These are phyloP conservation scores for Chlamydomonas sphaeroides DNA, from an alignment of 139 green algal genomes.

Conservation along the genomic window DNA sequence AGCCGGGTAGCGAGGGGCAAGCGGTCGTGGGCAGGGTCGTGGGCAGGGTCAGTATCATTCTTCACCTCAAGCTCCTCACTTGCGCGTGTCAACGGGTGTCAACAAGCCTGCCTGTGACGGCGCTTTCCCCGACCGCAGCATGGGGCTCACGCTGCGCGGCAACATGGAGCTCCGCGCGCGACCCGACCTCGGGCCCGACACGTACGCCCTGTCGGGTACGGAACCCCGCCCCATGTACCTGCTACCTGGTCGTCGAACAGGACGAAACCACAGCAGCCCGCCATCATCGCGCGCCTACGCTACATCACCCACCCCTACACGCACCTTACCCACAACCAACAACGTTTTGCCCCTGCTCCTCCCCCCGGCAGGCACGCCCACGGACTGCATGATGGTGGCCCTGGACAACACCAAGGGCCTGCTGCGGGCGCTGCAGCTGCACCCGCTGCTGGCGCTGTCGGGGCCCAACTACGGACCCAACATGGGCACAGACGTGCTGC, in stretches of 20 bases:
- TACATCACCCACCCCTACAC: too few relatives aligned
- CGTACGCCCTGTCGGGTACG: conserved; percentile 23
- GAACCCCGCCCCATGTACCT: too few relatives aligned
- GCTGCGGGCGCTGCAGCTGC: conserved; percentile 17
- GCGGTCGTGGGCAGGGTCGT: too few relatives aligned
- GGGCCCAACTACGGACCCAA: conserved; percentile 47
- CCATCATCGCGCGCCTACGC: neutral
- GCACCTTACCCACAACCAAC: too few relatives aligned
- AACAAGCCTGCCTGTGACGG: too few relatives aligned
- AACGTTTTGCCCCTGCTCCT: neutral
- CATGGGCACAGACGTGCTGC: conserved; percentile 39
- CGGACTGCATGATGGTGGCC: conserved; percentile 39
- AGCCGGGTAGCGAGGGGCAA: too few relatives aligned
- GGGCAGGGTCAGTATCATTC: too few relatives aligned
- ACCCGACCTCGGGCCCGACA: conserved; percentile 32
- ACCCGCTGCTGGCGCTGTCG: conserved; percentile 17
- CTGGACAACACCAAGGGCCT: conserved; percentile 39
- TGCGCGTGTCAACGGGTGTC: too few relatives aligned
- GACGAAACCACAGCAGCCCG: too few relatives aligned
- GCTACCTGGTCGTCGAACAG: too few relatives aligned
- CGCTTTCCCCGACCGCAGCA: neutral
- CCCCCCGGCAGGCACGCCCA: conserved; percentile 18
- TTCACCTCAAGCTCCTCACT: neutral
- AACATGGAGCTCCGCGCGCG: conserved; percentile 24
- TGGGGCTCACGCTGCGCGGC: conserved; percentile 24